A percentile compares a stretch with the other conserved stretches of the same genome.
These are phyloP conservation scores for Herpetomonas tarakana DNA, from an alignment of 208 protist genomes.

Conservation along the genomic window DNA sequence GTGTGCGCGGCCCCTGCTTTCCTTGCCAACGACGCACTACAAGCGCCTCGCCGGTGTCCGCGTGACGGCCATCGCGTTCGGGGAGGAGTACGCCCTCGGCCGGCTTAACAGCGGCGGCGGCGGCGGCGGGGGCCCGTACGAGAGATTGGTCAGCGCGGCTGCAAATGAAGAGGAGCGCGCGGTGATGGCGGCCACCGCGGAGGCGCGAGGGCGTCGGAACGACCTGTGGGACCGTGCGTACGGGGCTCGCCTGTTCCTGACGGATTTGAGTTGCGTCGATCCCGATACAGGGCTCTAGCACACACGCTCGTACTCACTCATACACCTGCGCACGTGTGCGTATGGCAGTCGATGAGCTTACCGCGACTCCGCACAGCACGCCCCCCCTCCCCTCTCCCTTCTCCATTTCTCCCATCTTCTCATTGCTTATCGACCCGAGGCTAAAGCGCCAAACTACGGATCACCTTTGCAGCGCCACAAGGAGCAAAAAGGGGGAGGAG, in stretches of 20 bases:
- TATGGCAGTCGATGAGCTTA: constrained; percentile 14
- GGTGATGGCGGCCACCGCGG: constrained; percentile 1
- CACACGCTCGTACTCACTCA: neutral
- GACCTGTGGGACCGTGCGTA: constrained; percentile 33
- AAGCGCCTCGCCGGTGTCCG: constrained; percentile 16
- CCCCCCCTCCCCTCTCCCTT: neutral
- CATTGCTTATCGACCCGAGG: too few relatives aligned
- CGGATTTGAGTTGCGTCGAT: constrained; percentile 30
- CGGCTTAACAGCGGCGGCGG: too few relatives aligned
- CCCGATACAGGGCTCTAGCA: constrained; percentile 23
- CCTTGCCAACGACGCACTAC: constrained; percentile 21
- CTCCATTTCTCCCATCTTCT: too few relatives aligned
- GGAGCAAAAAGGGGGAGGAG: too few relatives aligned
- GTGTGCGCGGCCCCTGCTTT: constrained; percentile 27
- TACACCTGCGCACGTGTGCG: neutral
- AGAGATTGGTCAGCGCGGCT: too few relatives aligned
- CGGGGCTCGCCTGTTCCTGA: constrained; percentile 25
- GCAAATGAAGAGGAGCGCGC: too few relatives aligned
- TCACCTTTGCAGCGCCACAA: too few relatives aligned
- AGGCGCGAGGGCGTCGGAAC: constrained; percentile 16
- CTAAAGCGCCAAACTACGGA: too few relatives aligned
- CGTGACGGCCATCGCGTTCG: constrained; percentile 22
- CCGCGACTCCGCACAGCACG: constrained; percentile 1
- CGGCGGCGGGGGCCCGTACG: too few relatives aligned
- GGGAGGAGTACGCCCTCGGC: constrained; percentile 1